Evolutionary conservation across 805 yeast genomes (phyloP), one percentile per base, ranked within the genome.

Genomic region (Saturnispora ahearnii): DNA sequence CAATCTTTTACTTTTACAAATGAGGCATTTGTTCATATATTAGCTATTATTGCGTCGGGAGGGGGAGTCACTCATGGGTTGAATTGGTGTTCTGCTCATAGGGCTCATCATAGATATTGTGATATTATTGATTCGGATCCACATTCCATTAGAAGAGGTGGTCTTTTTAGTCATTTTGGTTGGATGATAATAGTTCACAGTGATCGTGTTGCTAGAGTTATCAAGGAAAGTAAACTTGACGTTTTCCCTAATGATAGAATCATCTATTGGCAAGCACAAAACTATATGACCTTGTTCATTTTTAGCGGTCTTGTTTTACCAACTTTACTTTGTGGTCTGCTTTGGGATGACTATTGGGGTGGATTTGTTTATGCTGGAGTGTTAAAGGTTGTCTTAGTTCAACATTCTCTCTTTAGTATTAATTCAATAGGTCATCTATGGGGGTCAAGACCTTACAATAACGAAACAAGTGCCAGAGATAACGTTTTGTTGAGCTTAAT

Each of bases 101-200:
- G 95, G 52, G 89, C 93, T 4, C 97, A 90, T 68, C 97, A 90
- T 66, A 78, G 91, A 51, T 86, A 77, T 64, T 82, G 93, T 41
- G 96, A 90, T 62, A 41, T 59, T 10, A 84, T 95, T 0, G 95
- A 87, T 53, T 75, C 77, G 59, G 98, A 90, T 65, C 97, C 98
- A 1, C 88, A 87, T 66, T 81, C 81, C 60, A 82, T 85, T 36
- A 78, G 90, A 61, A 75, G 85, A 52, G 96, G 97, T 0, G 74
- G 88, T 58, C 67, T 77, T 59, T 89, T 80, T 77, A 80, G 91
- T 32, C 96, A 89, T 67, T 72, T 88, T 68, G 97, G 96, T 3
- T 90, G 96, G 95, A 75, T 86, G 69, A 62, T 88, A 32, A 71
- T 83, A 52, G 75, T 74, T 56, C 89, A 87, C 55, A 80, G 79